A percentile compares a stretch with the other conserved stretches of the same genome.
Evolutionary conservation across 2,329 filamentous ascomycete species (phyloP).

Genomic region (Xylaria sp.): DNA sequence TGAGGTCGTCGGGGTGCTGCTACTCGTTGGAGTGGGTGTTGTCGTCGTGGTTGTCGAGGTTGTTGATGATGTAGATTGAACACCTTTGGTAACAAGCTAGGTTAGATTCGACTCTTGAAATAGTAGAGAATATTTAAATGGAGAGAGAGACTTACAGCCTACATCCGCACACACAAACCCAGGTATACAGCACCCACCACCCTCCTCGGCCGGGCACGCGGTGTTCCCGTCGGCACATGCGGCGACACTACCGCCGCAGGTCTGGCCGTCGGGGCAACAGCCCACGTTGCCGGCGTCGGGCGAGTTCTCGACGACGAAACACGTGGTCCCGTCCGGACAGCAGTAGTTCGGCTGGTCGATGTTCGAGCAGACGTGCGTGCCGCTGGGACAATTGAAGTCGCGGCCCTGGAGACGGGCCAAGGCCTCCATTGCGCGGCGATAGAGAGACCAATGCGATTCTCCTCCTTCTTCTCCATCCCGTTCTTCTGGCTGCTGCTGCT

Average conservation of each 20-base stretch:
- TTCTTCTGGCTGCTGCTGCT: not conserved
- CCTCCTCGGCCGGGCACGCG: conserved; percentile 71
- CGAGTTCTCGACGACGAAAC: conserved; percentile 71
- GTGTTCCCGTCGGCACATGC: conserved; percentile 71
- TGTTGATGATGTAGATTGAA: conserved; percentile 49
- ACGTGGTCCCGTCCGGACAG: conserved; percentile 73
- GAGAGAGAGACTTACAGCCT: conserved; percentile 67
- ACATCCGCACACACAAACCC: conserved; percentile 76
- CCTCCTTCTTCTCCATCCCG: conserved; percentile 3
- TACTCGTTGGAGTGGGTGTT: conserved; percentile 42
- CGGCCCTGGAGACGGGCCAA: conserved; percentile 65
- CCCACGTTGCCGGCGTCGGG: conserved; percentile 73
- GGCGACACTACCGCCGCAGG: conserved; percentile 71
- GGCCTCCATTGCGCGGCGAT: conserved; percentile 59
- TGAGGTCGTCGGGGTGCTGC: conserved; percentile 48
- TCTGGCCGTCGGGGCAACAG: conserved; percentile 75
- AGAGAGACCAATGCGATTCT: conserved; percentile 45
- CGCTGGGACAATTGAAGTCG: conserved; percentile 72
- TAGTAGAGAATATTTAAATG: not conserved
- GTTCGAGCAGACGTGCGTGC: conserved; percentile 71
- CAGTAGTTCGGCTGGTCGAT: conserved; percentile 78
- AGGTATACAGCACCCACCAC: conserved; percentile 80
- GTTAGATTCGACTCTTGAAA: not conserved
- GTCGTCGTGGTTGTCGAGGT: conserved; percentile 54
- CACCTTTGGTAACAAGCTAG: conserved; percentile 46